Evolutionary conservation across 1,284 basidiomycete species (phyloP), one percentile per base, ranked within the genome.

Genomic region (Pseudomicrostroma phylloplanum): DNA sequence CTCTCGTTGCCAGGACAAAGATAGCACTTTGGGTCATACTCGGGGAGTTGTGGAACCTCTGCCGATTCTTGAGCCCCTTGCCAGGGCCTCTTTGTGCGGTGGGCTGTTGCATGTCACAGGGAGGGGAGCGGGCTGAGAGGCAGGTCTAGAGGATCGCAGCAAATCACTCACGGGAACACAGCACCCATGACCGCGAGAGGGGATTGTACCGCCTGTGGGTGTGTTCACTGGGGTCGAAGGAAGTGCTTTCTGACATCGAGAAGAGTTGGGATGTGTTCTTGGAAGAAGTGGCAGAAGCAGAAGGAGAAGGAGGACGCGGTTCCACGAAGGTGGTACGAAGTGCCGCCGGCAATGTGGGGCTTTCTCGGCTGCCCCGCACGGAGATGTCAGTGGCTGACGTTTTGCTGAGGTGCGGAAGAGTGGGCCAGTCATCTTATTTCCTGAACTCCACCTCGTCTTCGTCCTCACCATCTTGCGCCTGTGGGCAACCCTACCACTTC

Each of bases 1-100:
- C 93, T 85, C 25, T 80, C 74, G 77, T 96, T 96, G 17, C 91
- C 87, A 0, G 93, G 92, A 73, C 93, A 97, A 51, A 96, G 86
- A 79, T 92, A 94, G 77, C 93, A 97, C 46, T 83, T 81, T 4
- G 85, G 83, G 73, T 96, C 92, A 77, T 92, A 87, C 46, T 83
- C 65, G 0, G 89, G 89, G 13, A 79, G 67, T 2, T 65, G 57
- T 12, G 62, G 59, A 7, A 49, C 61, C 11, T 65, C 60, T 1
- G 65, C 61, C 40, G 63, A 59, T 58, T 79, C 77, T 53, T 79
- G 69, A 1, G 75, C 74, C 7, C 77, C 77, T 51, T 78, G 76
- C 77, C 77, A 79, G 1, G 77, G 77, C n/a, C 77, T 62, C 59
- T 78, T 72, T 25, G 69, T 77, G 49, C 77, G 67, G 55, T 79